Percentiles rank a stretch among this genome's conserved stretches.
These are phyloP conservation scores for Fusarium aywerte DNA, from an alignment of 2,329 filamentous ascomycete genomes.

Conservation along the genomic window DNA sequence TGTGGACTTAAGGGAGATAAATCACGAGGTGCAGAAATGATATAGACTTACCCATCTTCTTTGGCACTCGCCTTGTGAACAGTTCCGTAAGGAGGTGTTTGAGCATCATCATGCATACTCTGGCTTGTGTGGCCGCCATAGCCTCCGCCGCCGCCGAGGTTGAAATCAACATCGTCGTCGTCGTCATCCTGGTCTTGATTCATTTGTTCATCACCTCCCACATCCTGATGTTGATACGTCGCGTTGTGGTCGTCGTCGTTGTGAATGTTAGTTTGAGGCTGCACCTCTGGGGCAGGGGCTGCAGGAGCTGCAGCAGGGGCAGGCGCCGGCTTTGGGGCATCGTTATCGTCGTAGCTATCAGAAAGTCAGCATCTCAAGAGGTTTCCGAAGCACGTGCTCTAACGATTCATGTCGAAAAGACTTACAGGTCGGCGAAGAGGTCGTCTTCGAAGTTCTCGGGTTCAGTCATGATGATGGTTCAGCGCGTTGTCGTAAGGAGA, in stretches of 20 bases:
- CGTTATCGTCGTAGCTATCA: constrained; percentile 73
- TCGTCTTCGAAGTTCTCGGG: constrained; percentile 88
- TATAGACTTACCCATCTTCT: constrained; percentile 57
- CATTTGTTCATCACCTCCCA: constrained; percentile 55
- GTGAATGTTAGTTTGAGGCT: constrained; percentile 42
- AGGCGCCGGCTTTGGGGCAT: constrained; percentile 56
- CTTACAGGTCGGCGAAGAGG: constrained; percentile 95
- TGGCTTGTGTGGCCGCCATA: constrained; percentile 46
- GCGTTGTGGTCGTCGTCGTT: constrained; percentile 43
- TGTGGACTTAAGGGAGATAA: constrained; percentile 24
- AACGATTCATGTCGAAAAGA: not conserved
- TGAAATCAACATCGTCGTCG: constrained; percentile 69
- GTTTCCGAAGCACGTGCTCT: not conserved
- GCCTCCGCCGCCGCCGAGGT: constrained; percentile 60
- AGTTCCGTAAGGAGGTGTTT: constrained; percentile 51
- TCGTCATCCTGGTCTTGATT: constrained; percentile 61
- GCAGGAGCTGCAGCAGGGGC: constrained; percentile 44
- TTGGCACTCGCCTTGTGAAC: constrained; percentile 72
- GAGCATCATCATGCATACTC: constrained; percentile 47
- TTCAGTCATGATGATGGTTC: constrained; percentile 73
- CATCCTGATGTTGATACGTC: constrained; percentile 36
- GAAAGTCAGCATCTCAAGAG: constrained; percentile 10
- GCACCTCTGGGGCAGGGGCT: constrained; percentile 43
- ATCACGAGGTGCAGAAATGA: constrained; percentile 41
- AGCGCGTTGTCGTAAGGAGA: constrained; percentile 20